Evolutionary conservation across 2,329 filamentous ascomycete species (phyloP), one percentile per base, ranked within the genome.

Genomic region (Orbilia javanica): DNA sequence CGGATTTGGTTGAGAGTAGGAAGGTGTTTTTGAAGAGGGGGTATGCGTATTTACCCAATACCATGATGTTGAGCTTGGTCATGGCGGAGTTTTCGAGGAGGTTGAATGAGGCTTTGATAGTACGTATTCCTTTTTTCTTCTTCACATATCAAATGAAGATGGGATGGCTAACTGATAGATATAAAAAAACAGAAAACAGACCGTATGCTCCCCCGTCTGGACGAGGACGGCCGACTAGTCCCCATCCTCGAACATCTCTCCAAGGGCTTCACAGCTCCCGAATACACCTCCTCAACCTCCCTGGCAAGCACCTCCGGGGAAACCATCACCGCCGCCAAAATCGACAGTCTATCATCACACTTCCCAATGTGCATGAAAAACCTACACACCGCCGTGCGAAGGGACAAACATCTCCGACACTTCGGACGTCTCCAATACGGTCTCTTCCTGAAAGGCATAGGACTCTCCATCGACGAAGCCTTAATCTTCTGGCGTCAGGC

Each of bases 281-380:
- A 97, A 82, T 90, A 93, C 6, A 89, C 90, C 11, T 97, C 96
- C 85, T 88, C 89, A 3, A 89, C 89, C 80, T 87, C 90, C 73
- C 46, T 74, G 2, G 64, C 79, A 7, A 87, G 90, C 1, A 87
- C 93, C 6, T 86, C 89, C 3, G 93, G 92, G 10, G 90, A 91
- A 15, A 89, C 91, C 50, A 93, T 97, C 80, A 91, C 89, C 7
- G 93, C 94, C 0, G 87, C 89, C 80, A 92, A 92, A 82, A 89
- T 99, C 80, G 94, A 97, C 84, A 87, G 86, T 25, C 88, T 98
- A 3, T 91, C 92, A 1, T 87, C 91, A 72, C 90, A 95, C 84
- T 97, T 97, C 86, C 94, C 94, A 0, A 89, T 96, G 6, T 98
- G 96, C 86, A 98, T 98, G 95, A 91, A 92, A 76, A 92, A 96